Evolutionary conservation across 768 basidiomycete species (phyloP), one percentile per base, ranked within the genome.

Genomic region (Boletus rex-veris): DNA sequence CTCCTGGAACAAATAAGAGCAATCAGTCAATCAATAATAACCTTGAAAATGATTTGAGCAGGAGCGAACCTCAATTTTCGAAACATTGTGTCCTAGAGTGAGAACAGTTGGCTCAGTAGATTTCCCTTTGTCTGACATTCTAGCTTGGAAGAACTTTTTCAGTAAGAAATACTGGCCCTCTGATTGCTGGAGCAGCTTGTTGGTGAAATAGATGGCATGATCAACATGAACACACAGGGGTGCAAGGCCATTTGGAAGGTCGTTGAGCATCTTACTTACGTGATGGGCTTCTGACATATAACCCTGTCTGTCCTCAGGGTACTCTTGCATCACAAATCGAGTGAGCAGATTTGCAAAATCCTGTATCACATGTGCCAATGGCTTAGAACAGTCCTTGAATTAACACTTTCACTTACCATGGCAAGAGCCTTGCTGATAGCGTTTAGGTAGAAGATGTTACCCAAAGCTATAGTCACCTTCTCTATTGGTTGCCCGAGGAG

Each of bases 401-500:
- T 21, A 21, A 21, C 21, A 21, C 21, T 24, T 24, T 33, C 10
- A 10, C 48, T 28, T 42, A 69, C 65, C 60, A 54, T 61, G 0
- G 59, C 58, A 30, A 71, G 53, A 0, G 45, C 57, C 3, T 62
- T 57, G 2, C 16, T 26, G 7, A 66, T 19, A 4, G 48, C 28
- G 14, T 67, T 72, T 0, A 68, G 28, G 41, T 71, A 73, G 43
- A 71, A 69, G 1, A 73, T 45, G 26, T 57, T 71, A 3, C 68
- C 69, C 0, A 57, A 64, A 1, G 38, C 7, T 8, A 63, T 28
- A 0, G 28, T 59, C 1, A 64, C 48, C 46, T 68, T 67, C 18
- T 58, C 58, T 0, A 56, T 71, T 0, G 63, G 68, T n/a, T 54
- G 50, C 7, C 71, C 67, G 2, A 73, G 43, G 5, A 60, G 49